Base-by-base conservation (phyloP, 495 filamentous ascomycete genomes). In the Hypoxylon fuscum region DNA sequence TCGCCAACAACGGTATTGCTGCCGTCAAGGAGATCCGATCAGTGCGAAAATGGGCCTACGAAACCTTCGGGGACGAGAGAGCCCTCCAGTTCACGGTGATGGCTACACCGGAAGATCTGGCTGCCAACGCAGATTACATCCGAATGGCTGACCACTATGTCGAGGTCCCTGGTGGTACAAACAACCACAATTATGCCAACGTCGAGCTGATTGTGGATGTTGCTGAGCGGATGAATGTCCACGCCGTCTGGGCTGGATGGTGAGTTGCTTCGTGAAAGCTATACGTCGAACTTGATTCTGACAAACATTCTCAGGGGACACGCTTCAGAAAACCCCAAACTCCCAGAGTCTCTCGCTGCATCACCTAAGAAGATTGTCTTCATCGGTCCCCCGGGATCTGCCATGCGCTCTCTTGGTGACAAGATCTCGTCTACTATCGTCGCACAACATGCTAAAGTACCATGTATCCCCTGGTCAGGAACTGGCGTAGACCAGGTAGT, bases 171-270 rank as follows among this genome's bases (percentile, higher is more conserved):
- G 95, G 95, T 67, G 95, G 95, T 69, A 99, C 96, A 41, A 99
- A 99, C 80, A 99, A 99, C 83, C 97, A 99, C 87, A 99, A 99
- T 79, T 99, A 99, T 74, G 95, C 95, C 73, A 99, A 99, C 78
- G 95, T 99, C 42, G 95, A 99, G 80, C 82, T 99, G 68, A 98
- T 99, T 74, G 95, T 99, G 55, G 95, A 99, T 81, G 86, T 99
- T 72, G 95, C 95, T n/a, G 95, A 99, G 81, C 91, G 95, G 29
- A 97, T 97, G 92, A 86, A 90, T 59, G 95, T 98, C 40, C 95
- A 99, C 68, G 95, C 95, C 55, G 95, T 99, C 12, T 99, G 95
- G 95, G 95, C 95, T 64, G 95, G 95, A 85, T 99, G 95, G 92
- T 96, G 72, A 79, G 88, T 73, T 11, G 4, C 25, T 8, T 49